These are phyloP conservation scores for Quercus aquifolioides DNA, from an alignment of 306 rosid species.

Conservation along the genomic window DNA sequence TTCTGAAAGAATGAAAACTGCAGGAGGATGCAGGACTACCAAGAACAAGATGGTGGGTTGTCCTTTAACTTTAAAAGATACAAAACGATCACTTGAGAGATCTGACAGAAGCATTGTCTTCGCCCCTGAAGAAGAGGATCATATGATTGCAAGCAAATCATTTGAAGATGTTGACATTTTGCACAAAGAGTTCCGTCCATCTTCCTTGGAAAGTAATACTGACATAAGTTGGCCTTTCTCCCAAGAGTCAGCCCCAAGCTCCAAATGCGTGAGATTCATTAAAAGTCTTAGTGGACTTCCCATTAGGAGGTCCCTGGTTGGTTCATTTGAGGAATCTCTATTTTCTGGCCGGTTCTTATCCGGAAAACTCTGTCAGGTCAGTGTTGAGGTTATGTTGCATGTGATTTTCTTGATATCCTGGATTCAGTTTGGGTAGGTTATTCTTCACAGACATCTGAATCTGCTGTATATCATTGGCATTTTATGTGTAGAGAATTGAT, in stretches of 20 bases:
- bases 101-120: conserved; percentile 36
- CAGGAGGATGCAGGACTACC: conserved; percentile 35
- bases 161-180: conserved; percentile 57
- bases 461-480: conserved; percentile 16
- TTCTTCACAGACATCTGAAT: conserved; percentile 7
- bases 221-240: conserved; percentile 38
- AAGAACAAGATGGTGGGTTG: conserved; percentile 38
- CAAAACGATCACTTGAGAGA: conserved; percentile 34
- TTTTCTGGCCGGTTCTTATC: conserved; percentile 85
- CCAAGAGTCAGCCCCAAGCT: conserved; percentile 43
- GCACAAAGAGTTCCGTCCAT: conserved; percentile 55
- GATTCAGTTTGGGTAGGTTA: conserved; percentile 13
- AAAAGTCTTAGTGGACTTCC: conserved; percentile 87
- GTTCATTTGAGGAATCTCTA: conserved; percentile 97
- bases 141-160: conserved; percentile 41
- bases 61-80: conserved; percentile 31
- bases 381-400: conserved; percentile 16
- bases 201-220: conserved; percentile 55
- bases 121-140: conserved; percentile 42
- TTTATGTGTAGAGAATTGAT: conserved; percentile 60
- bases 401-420: conserved; percentile 17
- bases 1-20: conserved; percentile 60
- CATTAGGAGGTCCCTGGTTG: conserved; percentile 88
- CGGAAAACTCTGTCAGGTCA: conserved; percentile 74
- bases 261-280: conserved; percentile 50